Evolutionary conservation across 2,329 filamentous ascomycete species (phyloP), one percentile per base, ranked within the genome.

Genomic region (Calonectria pseudoreteaudii): DNA sequence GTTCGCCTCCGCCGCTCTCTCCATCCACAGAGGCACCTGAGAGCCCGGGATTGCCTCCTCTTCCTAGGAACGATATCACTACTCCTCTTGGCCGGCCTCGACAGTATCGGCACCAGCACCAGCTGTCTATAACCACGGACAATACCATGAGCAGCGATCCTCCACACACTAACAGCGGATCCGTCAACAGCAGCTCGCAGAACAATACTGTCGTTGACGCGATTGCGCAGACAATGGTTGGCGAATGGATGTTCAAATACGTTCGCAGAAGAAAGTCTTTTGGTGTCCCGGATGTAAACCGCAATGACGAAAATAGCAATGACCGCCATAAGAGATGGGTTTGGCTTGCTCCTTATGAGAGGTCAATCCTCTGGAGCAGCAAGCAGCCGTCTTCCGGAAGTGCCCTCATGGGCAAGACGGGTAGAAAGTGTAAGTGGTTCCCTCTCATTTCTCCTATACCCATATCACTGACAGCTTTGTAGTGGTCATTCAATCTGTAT

Each of bases 211-310:
- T 98, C 18, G 96, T 99, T 8, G 97, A 98, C 86, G 95, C 97
- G 4, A 98, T 99, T 84, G 96, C 97, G 1, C 96, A 98, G 82
- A 97, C 96, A 0, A 99, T 99, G 97, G 95, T 99, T 36, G 97
- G 97, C 47, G 97, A 98, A 81, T 97, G 95, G 94, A 96, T 97
- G 94, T 96, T 93, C 88, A 97, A 97, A 84, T 97, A 97, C 81
- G 94, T 96, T 41, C 91, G 94, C 66, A 91, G 94, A 83, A 92
- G 96, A 77, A 98, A 96, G 86, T 97, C 96, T 0, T 98, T 99
- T 82, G 95, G 95, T 26, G 92, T 96, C 68, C 86, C 90, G 4
- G 94, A 96, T 56, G 89, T 87, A 30, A 91, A 89, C 74, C 89
- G 90, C 44, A 91, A 91, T 75, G 92, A 95, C 81, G 91, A 94